Evolutionary conservation across 345 rosid genomes (phyloP).

Genomic region (Camelina laxa): DNA sequence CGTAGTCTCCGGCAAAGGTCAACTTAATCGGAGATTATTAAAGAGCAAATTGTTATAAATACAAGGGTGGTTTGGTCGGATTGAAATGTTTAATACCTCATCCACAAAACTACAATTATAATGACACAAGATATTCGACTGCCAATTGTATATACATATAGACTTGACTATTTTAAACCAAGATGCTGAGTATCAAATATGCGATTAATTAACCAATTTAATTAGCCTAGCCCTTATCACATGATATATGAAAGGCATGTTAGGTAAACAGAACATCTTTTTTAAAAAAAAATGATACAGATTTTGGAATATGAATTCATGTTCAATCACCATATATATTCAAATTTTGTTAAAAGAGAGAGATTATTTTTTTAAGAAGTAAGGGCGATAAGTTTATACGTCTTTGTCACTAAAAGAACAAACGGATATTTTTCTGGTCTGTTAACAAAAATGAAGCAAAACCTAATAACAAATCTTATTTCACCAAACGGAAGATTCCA

Average conservation of each 20-base stretch:
- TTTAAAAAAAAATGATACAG: neutral
- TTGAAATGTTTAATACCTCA: slow-evolving; percentile 28
- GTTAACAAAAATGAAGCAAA: slow-evolving; percentile 47
- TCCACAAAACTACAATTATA: slow-evolving; percentile 45
- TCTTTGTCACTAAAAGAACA: slow-evolving; percentile 43
- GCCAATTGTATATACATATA: slow-evolving; percentile 28
- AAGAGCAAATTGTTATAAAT: slow-evolving; percentile 27
- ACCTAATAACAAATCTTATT: slow-evolving; percentile 41
- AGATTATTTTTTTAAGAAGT: neutral
- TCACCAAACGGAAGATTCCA: slow-evolving; percentile 52
- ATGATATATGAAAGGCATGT: slow-evolving; percentile 3
- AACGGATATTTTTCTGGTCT: slow-evolving; percentile 42
- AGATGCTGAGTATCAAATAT: slow-evolving; percentile 20
- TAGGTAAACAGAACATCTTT: slow-evolving; percentile 12
- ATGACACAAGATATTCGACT: slow-evolving; percentile 43
- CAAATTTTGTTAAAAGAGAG: neutral
- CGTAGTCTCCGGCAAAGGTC: slow-evolving; percentile 52
- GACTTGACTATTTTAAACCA: slow-evolving; percentile 21
- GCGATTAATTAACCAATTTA: neutral
- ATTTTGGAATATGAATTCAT: slow-evolving; percentile 20
- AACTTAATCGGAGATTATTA: slow-evolving; percentile 36
- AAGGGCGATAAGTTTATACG: slow-evolving; percentile 34
- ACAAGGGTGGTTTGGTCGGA: slow-evolving; percentile 36
- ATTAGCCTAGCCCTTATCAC: slow-evolving; percentile 23
- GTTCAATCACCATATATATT: slow-evolving; percentile 7